A percentile compares a stretch with the other conserved stretches of the same genome.
phyloP scores from a whole-genome alignment of 164 flowering plant genomes.

The Magnolia officinalis region DNA sequence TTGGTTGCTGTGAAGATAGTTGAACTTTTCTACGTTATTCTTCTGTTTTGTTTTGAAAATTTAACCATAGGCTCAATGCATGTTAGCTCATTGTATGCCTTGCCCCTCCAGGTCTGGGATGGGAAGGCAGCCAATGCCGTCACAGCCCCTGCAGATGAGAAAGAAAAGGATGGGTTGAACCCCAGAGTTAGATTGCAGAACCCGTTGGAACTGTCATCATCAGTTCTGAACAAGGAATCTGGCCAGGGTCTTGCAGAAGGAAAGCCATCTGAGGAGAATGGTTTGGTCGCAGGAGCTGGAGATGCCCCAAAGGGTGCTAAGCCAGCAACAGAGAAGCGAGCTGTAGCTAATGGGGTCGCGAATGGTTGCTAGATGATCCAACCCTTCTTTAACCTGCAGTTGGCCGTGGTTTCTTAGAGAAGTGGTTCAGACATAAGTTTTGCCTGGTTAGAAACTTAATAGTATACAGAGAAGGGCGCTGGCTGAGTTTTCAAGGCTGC shows the following conservation, averaged over 20 bases:
- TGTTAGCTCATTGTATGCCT: background rate
- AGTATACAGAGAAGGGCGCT: background rate
- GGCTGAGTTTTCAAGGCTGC: background rate
- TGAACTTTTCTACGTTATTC: background rate
- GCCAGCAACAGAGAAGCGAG: conserved; percentile 34
- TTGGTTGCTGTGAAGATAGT: background rate
- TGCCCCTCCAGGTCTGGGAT: conserved; percentile 52
- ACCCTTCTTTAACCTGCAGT: background rate
- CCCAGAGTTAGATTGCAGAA: conserved; percentile 30
- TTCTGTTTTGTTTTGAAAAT: background rate
- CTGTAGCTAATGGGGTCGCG: conserved; percentile 26
- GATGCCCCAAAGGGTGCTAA: conserved; percentile 39
- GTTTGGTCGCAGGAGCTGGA: conserved; percentile 26
- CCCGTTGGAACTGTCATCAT: conserved; percentile 29
- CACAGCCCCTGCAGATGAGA: conserved; percentile 26
- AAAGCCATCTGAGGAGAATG: conserved; percentile 33
- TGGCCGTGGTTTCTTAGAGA: conserved; percentile 12
- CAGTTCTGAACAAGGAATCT: conserved; percentile 27
- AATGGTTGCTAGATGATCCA: conserved; percentile 29
- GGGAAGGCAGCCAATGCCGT: conserved; percentile 36
- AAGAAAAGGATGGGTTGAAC: conserved; percentile 28
- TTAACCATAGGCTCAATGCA: too few species aligned
- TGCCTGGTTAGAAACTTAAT: conserved; percentile 2
- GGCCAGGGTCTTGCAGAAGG: conserved; percentile 26
- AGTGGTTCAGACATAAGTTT: conserved; percentile 15